Evolutionary conservation across 495 filamentous ascomycete genomes (phyloP).

Genomic region (Rhypophila decipiens): DNA sequence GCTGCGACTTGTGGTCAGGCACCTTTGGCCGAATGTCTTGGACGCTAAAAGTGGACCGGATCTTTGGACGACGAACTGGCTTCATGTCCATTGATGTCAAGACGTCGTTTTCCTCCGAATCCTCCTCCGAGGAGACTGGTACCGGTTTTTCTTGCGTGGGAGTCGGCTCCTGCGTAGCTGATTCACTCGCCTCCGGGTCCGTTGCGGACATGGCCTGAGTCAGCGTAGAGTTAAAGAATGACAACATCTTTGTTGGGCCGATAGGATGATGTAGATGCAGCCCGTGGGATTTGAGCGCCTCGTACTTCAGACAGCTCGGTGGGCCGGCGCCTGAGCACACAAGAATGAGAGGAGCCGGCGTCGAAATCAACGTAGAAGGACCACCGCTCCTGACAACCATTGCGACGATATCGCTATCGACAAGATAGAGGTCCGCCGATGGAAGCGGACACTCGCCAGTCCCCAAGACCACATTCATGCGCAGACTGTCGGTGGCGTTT

Average conservation of each 20-base stretch:
- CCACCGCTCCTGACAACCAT: not conserved
- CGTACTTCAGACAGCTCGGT: slow-evolving; percentile 4
- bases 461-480: slow-evolving; percentile 10
- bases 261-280: slow-evolving; percentile 21
- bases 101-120: not conserved
- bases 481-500: slow-evolving; percentile 11
- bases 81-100: too few relatives aligned
- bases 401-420: slow-evolving; percentile 8
- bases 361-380: not conserved
- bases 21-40: not conserved
- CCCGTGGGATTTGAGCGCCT: not conserved
- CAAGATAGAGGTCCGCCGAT: slow-evolving; percentile 16
- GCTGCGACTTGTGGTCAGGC: not conserved
- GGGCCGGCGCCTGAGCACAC: slow-evolving; percentile 14
- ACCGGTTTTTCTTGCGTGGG: too few relatives aligned
- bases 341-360: slow-evolving; percentile 9
- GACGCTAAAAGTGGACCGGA: too few relatives aligned
- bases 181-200: slow-evolving; percentile 8
- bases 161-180: not conserved
- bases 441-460: slow-evolving; percentile 5
- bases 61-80: too few relatives aligned
- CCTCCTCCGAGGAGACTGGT: not conserved
- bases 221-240: slow-evolving; percentile 5
- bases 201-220: slow-evolving; percentile 5
- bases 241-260: slow-evolving; percentile 13